phyloP scores from a whole-genome alignment of 208 protist species.

The Trypanosoma melophagium region DNA sequence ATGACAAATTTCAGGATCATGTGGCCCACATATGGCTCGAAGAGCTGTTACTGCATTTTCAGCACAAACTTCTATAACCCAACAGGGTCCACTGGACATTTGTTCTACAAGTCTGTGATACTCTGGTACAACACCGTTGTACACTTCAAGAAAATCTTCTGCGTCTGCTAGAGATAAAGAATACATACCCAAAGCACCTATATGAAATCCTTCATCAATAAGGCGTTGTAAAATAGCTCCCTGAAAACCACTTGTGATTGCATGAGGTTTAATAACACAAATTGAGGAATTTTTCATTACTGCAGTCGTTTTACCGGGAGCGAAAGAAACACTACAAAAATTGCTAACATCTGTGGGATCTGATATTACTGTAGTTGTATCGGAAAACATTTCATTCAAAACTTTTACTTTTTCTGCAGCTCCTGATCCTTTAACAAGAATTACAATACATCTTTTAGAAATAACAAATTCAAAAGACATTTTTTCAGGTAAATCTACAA shows the following conservation, averaged over 20 bases:
- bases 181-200: slow-evolving; percentile 91
- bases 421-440: slow-evolving; percentile 63
- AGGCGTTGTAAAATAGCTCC: slow-evolving; percentile 91
- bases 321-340: slow-evolving; percentile 38
- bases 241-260: slow-evolving; percentile 85
- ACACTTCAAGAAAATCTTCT: slow-evolving; percentile 97
- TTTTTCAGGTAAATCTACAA: slow-evolving; percentile 62
- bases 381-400: slow-evolving; percentile 34
- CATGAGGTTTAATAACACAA: slow-evolving; percentile 95
- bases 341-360: slow-evolving; percentile 37
- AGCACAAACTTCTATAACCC: slow-evolving; percentile 87
- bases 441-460: slow-evolving; percentile 45
- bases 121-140: slow-evolving; percentile 95
- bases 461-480: slow-evolving; percentile 35
- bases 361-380: slow-evolving; percentile 40
- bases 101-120: slow-evolving; percentile 92
- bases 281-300: slow-evolving; percentile 88
- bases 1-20: slow-evolving; percentile 90
- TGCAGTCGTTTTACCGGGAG: slow-evolving; percentile 77
- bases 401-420: slow-evolving; percentile 49
- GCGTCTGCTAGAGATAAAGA: slow-evolving; percentile 86
- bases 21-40: slow-evolving; percentile 87
- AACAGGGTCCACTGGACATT: slow-evolving; percentile 85
- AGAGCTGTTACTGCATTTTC: slow-evolving; percentile 84
- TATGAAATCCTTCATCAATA: slow-evolving; percentile 91